Percentiles rank a stretch among this genome's conserved stretches.
Conservation (phyloP, 805 yeast genomes). For the Priceomyces melissophilus region DNA sequence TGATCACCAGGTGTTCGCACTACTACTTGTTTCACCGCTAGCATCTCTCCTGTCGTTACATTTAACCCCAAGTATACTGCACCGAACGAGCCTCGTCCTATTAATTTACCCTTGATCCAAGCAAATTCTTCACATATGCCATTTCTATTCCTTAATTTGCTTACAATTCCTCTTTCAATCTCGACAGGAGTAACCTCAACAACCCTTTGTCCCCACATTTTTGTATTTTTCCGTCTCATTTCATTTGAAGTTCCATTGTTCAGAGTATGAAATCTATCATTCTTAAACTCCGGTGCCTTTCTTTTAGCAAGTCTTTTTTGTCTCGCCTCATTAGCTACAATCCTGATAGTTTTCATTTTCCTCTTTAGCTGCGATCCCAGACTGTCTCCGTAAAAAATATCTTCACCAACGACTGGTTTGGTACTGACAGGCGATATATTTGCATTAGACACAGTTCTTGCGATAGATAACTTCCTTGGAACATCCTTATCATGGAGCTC, state of each 20-base stretch:
- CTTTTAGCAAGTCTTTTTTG: slow-evolving; percentile 30
- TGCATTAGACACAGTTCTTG: slow-evolving; percentile 43
- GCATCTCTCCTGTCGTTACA: slow-evolving; percentile 96
- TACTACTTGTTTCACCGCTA: slow-evolving; percentile 95
- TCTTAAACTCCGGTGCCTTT: slow-evolving; percentile 1
- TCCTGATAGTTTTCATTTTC: slow-evolving; percentile 83
- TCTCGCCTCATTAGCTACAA: slow-evolving; percentile 87
- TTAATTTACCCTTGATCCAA: slow-evolving; percentile 96
- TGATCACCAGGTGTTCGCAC: slow-evolving; percentile 33
- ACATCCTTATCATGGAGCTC: slow-evolving; percentile 5
- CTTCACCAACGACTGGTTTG: slow-evolving; percentile 26
- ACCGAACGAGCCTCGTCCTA: slow-evolving; percentile 97
- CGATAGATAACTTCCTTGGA: slow-evolving; percentile 30
- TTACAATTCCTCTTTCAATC: slow-evolving; percentile 59
- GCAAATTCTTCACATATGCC: slow-evolving; percentile 84
- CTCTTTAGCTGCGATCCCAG: slow-evolving; percentile 39
- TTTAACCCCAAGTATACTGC: slow-evolving; percentile 88
- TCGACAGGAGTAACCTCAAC: slow-evolving; percentile 83
- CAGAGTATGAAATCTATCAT: background rate
- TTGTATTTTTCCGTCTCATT: slow-evolving; percentile 74
- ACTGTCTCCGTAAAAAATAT: slow-evolving; percentile 32
- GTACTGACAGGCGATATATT: slow-evolving; percentile 29
- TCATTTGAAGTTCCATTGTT: slow-evolving; percentile 16
- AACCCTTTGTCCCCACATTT: slow-evolving; percentile 95
- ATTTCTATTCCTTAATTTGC: slow-evolving; percentile 53